Evolutionary conservation across 495 filamentous ascomycete species (phyloP).

Genomic region (Neurospora intermedia): DNA sequence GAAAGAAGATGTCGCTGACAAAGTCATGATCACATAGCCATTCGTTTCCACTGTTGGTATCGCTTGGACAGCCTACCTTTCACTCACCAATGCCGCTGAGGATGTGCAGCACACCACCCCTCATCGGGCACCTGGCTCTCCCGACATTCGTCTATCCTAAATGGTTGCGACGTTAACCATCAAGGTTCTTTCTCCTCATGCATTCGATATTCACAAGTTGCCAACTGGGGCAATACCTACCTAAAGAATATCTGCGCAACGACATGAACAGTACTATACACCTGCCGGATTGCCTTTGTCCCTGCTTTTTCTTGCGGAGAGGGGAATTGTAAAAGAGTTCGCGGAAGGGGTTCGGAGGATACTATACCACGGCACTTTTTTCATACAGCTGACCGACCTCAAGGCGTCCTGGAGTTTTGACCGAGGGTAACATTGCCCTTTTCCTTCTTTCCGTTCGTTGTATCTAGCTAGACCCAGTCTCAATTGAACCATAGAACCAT

Average conservation of each 20-base stretch:
- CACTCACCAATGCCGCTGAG: slow-evolving; percentile 81
- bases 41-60: slow-evolving; percentile 96
- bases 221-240: neutral
- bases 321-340: neutral
- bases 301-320: neutral
- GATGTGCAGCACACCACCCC: slow-evolving; percentile 28
- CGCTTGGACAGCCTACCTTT: slow-evolving; percentile 98
- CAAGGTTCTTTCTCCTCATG: neutral
- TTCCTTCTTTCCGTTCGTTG: neutral
- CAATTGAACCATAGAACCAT: neutral
- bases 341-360: neutral
- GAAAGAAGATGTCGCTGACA: neutral
- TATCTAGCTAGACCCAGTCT: neutral
- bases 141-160: slow-evolving; percentile 19
- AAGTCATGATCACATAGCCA: slow-evolving; percentile 45
- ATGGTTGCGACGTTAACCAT: neutral
- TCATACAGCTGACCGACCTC: neutral
- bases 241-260: neutral
- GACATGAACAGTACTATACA: neutral
- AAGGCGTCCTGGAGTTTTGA: neutral
- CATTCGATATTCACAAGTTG: neutral
- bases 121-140: slow-evolving; percentile 18
- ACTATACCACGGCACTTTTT: neutral
- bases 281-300: neutral
- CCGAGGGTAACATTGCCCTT: neutral